Evolutionary conservation across 768 basidiomycete genomes (phyloP).

Genomic region (Boletus subcaerulescens): DNA sequence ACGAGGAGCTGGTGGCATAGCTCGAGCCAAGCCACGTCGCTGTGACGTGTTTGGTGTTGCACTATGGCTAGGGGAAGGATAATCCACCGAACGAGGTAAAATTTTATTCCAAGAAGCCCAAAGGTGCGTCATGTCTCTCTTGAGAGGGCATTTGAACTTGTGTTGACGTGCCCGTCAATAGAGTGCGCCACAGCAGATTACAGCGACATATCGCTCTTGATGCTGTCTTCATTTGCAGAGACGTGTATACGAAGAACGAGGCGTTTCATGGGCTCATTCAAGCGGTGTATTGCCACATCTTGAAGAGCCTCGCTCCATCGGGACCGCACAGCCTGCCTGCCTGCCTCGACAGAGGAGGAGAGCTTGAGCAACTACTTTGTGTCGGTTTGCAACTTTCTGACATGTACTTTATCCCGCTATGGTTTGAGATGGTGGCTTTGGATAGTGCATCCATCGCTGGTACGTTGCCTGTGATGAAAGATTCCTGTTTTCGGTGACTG

Average conservation of each 20-base stretch:
- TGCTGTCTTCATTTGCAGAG: conserved; percentile 65
- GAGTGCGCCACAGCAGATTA: conserved; percentile 42
- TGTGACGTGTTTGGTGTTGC: conserved; percentile 63
- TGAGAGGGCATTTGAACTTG: background rate
- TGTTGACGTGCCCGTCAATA: conserved; percentile 22
- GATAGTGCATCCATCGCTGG: conserved; percentile 10
- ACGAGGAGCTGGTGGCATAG: conserved; percentile 30
- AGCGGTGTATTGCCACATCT: conserved; percentile 55
- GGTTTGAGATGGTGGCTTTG: conserved; percentile 14
- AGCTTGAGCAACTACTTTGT: conserved; percentile 6
- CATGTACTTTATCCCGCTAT: conserved; percentile 15
- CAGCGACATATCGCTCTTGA: conserved; percentile 62
- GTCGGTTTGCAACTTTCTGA: conserved; percentile 11
- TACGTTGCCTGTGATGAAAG: background rate
- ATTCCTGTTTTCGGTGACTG: too few species aligned
- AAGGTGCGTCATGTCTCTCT: conserved; percentile 40
- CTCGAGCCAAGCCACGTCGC: conserved; percentile 53
- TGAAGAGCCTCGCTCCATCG: conserved; percentile 22
- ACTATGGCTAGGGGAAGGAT: conserved; percentile 70
- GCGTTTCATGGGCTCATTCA: conserved; percentile 61
- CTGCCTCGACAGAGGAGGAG: background rate
- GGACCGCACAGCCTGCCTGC: background rate
- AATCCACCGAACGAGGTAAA: conserved; percentile 68
- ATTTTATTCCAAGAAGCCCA: conserved; percentile 63
- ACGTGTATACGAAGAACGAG: conserved; percentile 66